Base-by-base conservation (phyloP, 805 yeast species). In the Blastobotrys americana region DNA sequence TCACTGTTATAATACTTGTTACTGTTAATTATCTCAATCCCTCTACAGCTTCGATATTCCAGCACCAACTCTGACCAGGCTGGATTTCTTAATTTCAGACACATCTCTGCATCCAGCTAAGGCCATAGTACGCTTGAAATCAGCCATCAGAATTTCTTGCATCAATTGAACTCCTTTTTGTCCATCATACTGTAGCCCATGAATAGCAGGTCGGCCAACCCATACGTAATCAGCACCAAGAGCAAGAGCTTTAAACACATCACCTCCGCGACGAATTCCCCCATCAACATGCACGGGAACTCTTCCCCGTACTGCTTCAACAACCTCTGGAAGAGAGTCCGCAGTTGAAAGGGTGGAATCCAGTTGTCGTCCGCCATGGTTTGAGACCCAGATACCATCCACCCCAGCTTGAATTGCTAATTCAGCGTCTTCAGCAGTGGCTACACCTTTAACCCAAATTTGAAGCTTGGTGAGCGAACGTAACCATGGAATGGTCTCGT, bases 341-440 rank as follows among this genome's bases (percentile, higher is more conserved):
- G 82, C 65, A 2, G 86, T 77, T 0, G 88, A 74, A 47, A 72
- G 65, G 0, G 81, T 69, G 34, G 72, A 76, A 52, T 82, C 89
- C 38, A 83, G 66, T 57, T 82, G 87, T 44, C 88, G 67, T 6
- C 88, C 89, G 20, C 88, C 88, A 59, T 82, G 87, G 56, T 83
- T 82, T 9, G 87, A 80, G 5, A 83, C 67, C 43, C 81, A 72
- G 18, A 80, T 75, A 5, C 85, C 89, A 41, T 75, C 75, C 23
- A 78, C 74, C 0, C 84, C 85, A 43, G 73, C 64, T 44, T 75
- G 74, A 3, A 74, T 72, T 3, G 88, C 84, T 41, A 63, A 59
- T 13, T 78, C 62, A 2, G 80, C 74, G 56, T 83, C 89, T 49
- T 80, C 86, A 10, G 75, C 76, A 5, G 81, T 67, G 57, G 80